A percentile compares a stretch with the other conserved stretches of the same genome.
Evolutionary conservation across 306 rosid species (phyloP).

Genomic region (Abrus pulchellus): DNA sequence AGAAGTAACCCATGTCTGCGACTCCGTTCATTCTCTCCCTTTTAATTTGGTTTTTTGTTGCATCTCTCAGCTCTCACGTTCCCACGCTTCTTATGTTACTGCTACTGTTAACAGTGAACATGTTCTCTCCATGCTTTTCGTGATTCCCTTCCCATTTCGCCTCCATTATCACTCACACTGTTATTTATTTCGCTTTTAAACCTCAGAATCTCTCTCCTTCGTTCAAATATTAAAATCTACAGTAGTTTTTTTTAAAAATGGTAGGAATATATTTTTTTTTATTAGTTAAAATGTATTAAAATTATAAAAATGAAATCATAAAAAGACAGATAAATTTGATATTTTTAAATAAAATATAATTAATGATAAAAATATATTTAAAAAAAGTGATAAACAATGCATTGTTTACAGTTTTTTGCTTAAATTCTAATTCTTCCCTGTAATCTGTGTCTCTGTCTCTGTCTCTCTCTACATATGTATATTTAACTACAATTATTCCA

Average conservation of each 20-base stretch:
- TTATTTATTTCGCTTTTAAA: neutral
- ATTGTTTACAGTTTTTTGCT: no score
- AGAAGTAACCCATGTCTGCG: neutral
- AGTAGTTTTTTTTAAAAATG: no score
- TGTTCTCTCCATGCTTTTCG: neutral
- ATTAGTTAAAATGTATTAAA: no score
- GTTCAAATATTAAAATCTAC: conserved; percentile 22
- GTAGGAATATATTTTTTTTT: no score
- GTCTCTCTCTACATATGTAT: neutral
- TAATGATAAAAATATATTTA: no score
- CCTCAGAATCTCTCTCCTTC: conserved; percentile 11
- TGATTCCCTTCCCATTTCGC: conserved; percentile 4
- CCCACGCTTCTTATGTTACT: neutral
- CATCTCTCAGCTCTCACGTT: neutral
- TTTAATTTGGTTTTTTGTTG: neutral
- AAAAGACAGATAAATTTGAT: no score
- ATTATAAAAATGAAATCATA: no score
- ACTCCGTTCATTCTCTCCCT: neutral
- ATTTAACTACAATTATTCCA: conserved; percentile 22
- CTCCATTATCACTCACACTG: neutral
- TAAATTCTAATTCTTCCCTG: conserved; percentile 25
- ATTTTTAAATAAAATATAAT: no score
- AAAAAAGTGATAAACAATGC: no score
- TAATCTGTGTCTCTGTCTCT: conserved; percentile 32
- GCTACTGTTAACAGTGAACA: neutral